These are phyloP conservation scores for Botryotinia convoluta DNA, from an alignment of 2,329 filamentous ascomycete genomes.

Conservation along the genomic window DNA sequence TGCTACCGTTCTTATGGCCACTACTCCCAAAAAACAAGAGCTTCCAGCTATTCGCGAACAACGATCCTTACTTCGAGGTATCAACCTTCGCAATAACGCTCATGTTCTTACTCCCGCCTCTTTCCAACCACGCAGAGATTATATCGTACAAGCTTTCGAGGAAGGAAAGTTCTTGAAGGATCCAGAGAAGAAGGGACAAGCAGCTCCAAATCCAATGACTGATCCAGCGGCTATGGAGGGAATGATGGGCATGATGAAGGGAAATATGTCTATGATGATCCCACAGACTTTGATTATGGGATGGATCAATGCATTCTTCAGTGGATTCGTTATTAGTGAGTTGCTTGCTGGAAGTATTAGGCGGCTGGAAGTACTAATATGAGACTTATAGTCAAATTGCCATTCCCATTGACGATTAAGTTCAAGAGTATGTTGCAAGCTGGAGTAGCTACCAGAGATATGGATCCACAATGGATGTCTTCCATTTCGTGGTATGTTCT, in stretches of 20 bases:
- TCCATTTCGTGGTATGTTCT: constrained; percentile 99
- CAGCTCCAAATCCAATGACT: constrained; percentile 88
- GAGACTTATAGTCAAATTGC: constrained; percentile 72
- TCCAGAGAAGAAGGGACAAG: constrained; percentile 79
- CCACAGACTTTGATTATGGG: constrained; percentile 99
- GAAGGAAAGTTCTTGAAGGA: constrained; percentile 86
- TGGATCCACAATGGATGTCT: constrained; percentile 98
- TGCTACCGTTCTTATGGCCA: constrained; percentile 72
- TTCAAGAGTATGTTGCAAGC: constrained; percentile 99
- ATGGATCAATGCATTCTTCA: constrained; percentile 99
- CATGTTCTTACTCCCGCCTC: constrained; percentile 73
- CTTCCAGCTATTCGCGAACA: constrained; percentile 79
- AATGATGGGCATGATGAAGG: constrained; percentile 99
- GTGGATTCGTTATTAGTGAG: constrained; percentile 93
- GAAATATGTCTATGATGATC: constrained; percentile 99
- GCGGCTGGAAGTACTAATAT: constrained; percentile 19
- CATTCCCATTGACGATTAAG: constrained; percentile 95
- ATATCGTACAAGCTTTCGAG: constrained; percentile 79
- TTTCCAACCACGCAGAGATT: constrained; percentile 78
- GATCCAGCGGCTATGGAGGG: constrained; percentile 97
- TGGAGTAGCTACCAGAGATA: constrained; percentile 89
- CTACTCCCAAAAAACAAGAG: constrained; percentile 51
- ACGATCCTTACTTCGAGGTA: constrained; percentile 76
- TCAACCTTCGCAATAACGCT: constrained; percentile 80
- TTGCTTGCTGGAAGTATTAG: constrained; percentile 26